phyloP scores from a whole-genome alignment of 305 asterid genomes.

The Fraxinus ornus region DNA sequence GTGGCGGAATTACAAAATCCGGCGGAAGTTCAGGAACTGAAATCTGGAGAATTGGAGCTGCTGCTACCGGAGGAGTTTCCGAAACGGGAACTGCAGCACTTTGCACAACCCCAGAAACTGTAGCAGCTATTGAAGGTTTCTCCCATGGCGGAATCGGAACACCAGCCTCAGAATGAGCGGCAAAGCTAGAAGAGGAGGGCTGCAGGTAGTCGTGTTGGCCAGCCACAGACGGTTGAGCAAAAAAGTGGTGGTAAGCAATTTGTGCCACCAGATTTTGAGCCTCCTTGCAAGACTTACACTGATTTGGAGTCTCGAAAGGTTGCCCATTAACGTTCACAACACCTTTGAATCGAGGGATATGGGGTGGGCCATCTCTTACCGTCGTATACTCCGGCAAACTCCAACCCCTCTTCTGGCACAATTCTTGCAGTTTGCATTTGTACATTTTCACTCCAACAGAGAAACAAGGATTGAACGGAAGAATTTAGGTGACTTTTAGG shows the following conservation, averaged over 20 bases:
- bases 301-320: slow-evolving; percentile 38
- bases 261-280: slow-evolving; percentile 62
- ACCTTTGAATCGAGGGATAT: slow-evolving; percentile 51
- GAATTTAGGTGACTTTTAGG: not conserved
- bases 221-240: not conserved
- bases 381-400: slow-evolving; percentile 47
- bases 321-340: slow-evolving; percentile 38
- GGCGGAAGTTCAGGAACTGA: slow-evolving; percentile 30
- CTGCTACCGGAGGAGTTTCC: not conserved
- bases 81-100: not conserved
- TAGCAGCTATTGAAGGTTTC: not conserved
- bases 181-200: not conserved
- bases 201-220: not conserved
- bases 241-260: slow-evolving; percentile 38
- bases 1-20: slow-evolving; percentile 21
- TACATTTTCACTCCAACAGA: slow-evolving; percentile 30
- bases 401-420: slow-evolving; percentile 52
- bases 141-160: not conserved
- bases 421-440: slow-evolving; percentile 57
- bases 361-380: slow-evolving; percentile 49
- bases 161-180: not conserved
- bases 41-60: not conserved
- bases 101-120: not conserved
- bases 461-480: not conserved
- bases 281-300: slow-evolving; percentile 45